phyloP scores from a whole-genome alignment of 331 rosid species.

The Acacia concinna region DNA sequence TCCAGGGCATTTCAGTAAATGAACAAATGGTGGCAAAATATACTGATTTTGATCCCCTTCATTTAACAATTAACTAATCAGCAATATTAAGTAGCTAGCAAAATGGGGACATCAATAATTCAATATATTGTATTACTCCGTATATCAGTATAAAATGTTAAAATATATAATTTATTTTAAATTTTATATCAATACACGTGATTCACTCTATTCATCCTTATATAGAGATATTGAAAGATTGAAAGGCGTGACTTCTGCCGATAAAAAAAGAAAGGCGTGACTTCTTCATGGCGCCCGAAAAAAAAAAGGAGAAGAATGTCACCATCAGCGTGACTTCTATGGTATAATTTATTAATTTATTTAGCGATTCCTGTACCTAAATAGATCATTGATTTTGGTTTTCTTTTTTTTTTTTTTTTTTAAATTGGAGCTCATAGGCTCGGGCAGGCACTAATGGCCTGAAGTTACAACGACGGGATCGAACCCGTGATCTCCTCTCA shows the following conservation, averaged over 20 bases:
- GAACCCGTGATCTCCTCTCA: too few species aligned
- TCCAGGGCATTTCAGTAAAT: conserved; percentile 5
- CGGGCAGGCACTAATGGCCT: too few species aligned
- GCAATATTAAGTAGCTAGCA: background rate
- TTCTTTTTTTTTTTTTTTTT: too few species aligned
- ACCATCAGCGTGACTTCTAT: background rate
- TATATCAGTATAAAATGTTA: background rate
- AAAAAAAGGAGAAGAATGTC: too few species aligned
- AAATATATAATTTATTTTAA: background rate
- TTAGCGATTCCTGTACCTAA: background rate
- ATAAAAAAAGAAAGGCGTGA: too few species aligned
- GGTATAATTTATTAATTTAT: background rate
- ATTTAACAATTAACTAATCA: too few species aligned
- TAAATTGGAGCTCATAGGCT: too few species aligned
- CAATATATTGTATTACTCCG: too few species aligned
- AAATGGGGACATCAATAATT: background rate
- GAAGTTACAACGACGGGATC: too few species aligned
- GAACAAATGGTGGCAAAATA: background rate
- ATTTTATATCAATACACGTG: background rate
- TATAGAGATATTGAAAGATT: background rate
- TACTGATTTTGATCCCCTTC: background rate
- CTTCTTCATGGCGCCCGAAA: too few species aligned
- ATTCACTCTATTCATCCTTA: background rate
- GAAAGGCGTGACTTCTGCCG: too few species aligned
- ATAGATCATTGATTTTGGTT: background rate